Evolutionary conservation across 176 grass and related monocot species (phyloP), one percentile per base, ranked within the genome.

Genomic region (Avena sativa): DNA sequence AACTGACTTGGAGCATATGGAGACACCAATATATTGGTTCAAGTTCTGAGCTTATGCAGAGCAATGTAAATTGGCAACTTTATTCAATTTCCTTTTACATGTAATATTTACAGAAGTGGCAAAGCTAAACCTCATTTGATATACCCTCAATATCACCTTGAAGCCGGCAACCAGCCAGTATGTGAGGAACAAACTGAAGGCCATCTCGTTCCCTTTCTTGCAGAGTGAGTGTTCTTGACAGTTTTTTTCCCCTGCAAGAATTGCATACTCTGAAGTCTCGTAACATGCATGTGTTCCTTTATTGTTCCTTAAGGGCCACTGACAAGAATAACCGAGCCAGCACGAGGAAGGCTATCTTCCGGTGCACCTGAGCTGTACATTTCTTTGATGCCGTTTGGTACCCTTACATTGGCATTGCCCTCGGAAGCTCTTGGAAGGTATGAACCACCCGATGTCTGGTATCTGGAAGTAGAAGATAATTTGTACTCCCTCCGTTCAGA

Each of bases 361-460:
- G 81, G 95, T 89, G 93, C 95, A 44, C 91, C 91, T 71, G 93
- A 98, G 52, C 84, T 95, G 60, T 98, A 98, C 85, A 95, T 95
- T 36, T 57, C 57, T 80, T 17, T 80, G 57, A 80, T 26, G 38
- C 57, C 36, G 0, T 79, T 62, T 79, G 57, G 77, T 34, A 79
- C 57, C 12, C 10, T 12, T 61, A 61, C 12, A 25, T 79, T 44
- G 55, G 40, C 56, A 44, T 44, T 79, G 76, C 40, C 40, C 5
- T 43, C 40, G 47, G 14, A 55, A 55, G 52, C 32, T 34, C 32
- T 34, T 34, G 32, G 32, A 34, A 34, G 32, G 16, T 17, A 15
- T 55, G 14, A 55, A 55, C 52, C 52, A 16, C 15, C 12, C 40
- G 40, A 43, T 43, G 40, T 43, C 40, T 43, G 6, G 40, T 48